phyloP scores from a whole-genome alignment of 805 yeast species.

The Saccharomycopsis sp. region DNA sequence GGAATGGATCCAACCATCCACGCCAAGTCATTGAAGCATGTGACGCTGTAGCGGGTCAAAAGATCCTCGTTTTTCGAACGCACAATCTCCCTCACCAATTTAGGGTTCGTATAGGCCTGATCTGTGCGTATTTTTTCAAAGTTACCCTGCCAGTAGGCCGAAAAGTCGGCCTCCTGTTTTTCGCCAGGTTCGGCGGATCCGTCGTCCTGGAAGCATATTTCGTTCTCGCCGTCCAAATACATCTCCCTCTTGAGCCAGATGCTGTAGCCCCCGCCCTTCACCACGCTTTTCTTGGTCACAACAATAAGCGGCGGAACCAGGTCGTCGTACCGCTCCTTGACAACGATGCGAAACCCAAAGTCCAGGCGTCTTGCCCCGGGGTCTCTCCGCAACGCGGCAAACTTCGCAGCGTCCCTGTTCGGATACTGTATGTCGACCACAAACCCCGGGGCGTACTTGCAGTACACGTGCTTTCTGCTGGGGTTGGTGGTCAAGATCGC shows the following conservation, averaged over 20 bases:
- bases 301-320: slow-evolving; percentile 9
- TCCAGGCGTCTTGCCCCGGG: slow-evolving; percentile 17
- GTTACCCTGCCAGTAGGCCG: slow-evolving; percentile 8
- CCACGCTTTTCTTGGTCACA: slow-evolving; percentile 12
- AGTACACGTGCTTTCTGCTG: slow-evolving; percentile 47
- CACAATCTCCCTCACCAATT: slow-evolving; percentile 1
- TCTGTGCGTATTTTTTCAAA: not conserved
- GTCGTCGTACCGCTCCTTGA: slow-evolving; percentile 21
- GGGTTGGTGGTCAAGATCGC: slow-evolving; percentile 64
- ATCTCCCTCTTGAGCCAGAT: slow-evolving; percentile 18
- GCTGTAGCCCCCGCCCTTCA: slow-evolving; percentile 15
- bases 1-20: slow-evolving; percentile 45
- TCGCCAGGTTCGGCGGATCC: not conserved
- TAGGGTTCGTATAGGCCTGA: slow-evolving; percentile 1
- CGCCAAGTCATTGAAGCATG: slow-evolving; percentile 25
- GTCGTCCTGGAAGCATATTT: slow-evolving; percentile 2
- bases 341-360: slow-evolving; percentile 30
- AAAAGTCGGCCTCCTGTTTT: not conserved
- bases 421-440: slow-evolving; percentile 38
- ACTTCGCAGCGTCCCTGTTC: not conserved
- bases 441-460: slow-evolving; percentile 59
- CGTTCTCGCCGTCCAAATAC: slow-evolving; percentile 16
- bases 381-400: not conserved
- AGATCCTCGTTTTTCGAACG: slow-evolving; percentile 4
- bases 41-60: slow-evolving; percentile 28